phyloP scores from a whole-genome alignment of 257 asterid species.

The Buddleja alternifolia region DNA sequence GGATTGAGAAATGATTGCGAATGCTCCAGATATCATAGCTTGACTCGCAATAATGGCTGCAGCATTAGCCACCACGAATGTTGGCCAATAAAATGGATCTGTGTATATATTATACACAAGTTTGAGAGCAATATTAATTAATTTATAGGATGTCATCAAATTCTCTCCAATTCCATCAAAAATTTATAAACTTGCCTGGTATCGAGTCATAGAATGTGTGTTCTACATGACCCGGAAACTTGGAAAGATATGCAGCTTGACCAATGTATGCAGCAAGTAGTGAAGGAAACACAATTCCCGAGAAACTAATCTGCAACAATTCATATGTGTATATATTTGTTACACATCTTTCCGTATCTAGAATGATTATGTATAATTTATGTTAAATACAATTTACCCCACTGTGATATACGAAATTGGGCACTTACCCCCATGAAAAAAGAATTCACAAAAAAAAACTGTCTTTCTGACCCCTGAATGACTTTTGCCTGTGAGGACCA shows the following conservation, averaged over 20 bases:
- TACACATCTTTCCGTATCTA: no score
- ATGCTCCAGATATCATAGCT: constrained; percentile 79
- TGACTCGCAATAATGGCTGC: constrained; percentile 87
- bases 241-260: constrained; percentile 71
- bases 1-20: constrained; percentile 67
- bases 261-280: constrained; percentile 54
- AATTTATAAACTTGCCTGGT: constrained; percentile 42
- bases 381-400: no score
- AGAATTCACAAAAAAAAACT: no score
- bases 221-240: constrained; percentile 44
- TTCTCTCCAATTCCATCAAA: no score
- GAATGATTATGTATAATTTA: no score
- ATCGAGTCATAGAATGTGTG: constrained; percentile 56
- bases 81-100: constrained; percentile 77
- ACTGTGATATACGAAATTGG: no score
- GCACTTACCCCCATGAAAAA: no score
- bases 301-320: constrained; percentile 59
- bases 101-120: background rate
- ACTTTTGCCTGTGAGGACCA: no score
- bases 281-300: constrained; percentile 59
- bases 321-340: no score
- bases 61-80: constrained; percentile 64
- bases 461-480: no score
- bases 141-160: no score
- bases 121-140: no score